Percentiles rank a stretch among this genome's conserved stretches.
Conservation (phyloP, 306 rosid genomes). For the Delonix regia region DNA sequence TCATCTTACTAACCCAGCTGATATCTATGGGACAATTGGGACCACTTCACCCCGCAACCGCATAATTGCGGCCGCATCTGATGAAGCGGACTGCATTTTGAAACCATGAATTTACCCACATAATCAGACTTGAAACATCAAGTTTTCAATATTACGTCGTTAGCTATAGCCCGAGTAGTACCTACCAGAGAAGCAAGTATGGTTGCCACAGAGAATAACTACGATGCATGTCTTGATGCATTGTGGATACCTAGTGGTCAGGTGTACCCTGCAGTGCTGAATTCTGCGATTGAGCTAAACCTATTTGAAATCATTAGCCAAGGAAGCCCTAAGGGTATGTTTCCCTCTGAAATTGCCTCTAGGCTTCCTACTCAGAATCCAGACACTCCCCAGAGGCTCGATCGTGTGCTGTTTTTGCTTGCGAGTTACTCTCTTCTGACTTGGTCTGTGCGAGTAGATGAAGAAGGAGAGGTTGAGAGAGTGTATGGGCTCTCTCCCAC, state of each 20-base stretch:
- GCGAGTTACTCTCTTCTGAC: neutral
- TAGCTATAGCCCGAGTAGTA: no score
- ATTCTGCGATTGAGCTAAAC: constrained; percentile 20
- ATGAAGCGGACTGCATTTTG: no score
- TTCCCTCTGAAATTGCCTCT: constrained; percentile 24
- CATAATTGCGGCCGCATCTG: no score
- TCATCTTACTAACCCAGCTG: no score
- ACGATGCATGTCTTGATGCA: constrained; percentile 7
- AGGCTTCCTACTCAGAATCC: constrained; percentile 3
- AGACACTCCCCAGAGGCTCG: neutral
- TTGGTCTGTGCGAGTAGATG: neutral
- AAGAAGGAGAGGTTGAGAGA: constrained; percentile 23
- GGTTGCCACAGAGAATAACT: neutral
- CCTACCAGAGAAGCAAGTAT: neutral
- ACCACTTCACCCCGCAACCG: no score
- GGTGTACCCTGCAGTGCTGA: neutral
- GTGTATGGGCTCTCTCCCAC: constrained; percentile 11
- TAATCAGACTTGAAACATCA: neutral
- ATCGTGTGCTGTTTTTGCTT: constrained; percentile 25
- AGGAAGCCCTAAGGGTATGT: neutral
- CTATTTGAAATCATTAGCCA: constrained; percentile 5
- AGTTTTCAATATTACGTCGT: no score
- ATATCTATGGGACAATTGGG: no score
- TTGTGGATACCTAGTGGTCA: neutral
- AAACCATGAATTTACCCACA: no score